Base-by-base conservation (phyloP, 768 basidiomycete genomes). In the Amanita subjunquillea region DNA sequence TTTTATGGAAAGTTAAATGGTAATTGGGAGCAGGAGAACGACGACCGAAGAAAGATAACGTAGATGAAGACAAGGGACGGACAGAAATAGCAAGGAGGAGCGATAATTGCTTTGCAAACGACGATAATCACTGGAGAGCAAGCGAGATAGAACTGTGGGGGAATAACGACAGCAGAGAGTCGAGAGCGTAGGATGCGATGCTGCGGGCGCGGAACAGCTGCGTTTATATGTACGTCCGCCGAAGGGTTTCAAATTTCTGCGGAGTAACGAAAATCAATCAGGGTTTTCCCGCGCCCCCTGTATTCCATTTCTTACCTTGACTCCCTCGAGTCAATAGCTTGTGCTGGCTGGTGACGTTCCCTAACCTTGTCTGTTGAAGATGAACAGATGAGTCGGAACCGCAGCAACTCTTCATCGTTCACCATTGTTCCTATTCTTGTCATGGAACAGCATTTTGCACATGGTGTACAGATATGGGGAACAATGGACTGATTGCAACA, bases 61-160 rank as follows among this genome's bases (percentile, higher is more conserved):
- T 27, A 25, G 32, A 50, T 17, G 51, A 17, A 56, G 27, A 55
- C 45, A 50, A 57, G 51, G 54, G 61, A 57, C 55, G 45, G 59
- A 57, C 45, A 47, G 51, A 54, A 56, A 59, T 47, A 62, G 62
- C 60, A 57, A 63, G 41, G 52, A 61, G 61, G 67, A 70, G 63
- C 63, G 58, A 66, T 50, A 67, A 67, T 62, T 62, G 62, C 50
- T 56, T 57, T 69, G 65, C 67, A 64, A 70, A 65, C 63, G 62
- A 68, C 61, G 66, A 68, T 55, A 55, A 63, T 62, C 59, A 69
- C 66, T 59, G 63, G 67, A 69, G 66, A 70, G 67, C 67, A 65
- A 70, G 58, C 51, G 59, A 62, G 63, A 62, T 57, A 66, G 54
- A 64, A 66, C 59, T 57, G 51, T 58, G 59, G 60, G 66, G 64